Base-by-base conservation (phyloP, 2,329 filamentous ascomycete genomes). In the Lachnellula arida region DNA sequence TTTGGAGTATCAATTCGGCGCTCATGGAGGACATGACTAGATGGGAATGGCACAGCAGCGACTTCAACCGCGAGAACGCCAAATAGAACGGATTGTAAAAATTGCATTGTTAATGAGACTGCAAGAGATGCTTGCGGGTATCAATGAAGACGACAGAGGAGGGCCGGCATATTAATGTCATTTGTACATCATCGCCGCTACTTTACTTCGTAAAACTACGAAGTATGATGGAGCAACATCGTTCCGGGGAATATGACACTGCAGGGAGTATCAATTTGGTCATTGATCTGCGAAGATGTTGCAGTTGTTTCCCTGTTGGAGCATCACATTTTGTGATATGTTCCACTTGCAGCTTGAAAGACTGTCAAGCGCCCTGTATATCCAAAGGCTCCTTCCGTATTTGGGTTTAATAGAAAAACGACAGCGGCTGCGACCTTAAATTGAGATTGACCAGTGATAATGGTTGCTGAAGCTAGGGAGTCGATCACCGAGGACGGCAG, bases 1-100 rank as follows among this genome's bases (percentile, higher is more conserved):
- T 54, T 51, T 2, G 63, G 51, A 11, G 46, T 40, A 34, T 53
- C 46, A 19, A 56, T 55, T 25, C 62, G 60, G 25, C 52, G 57
- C 47, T 67, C 65, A 42, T 67, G 65, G 6, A 65, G 49, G 34
- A 62, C 56, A 58, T 65, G 58, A 4, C 35, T 48, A 5, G 43
- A 40, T 23, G 56, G 53, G 32, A 56, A 51, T 14, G 64, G 60
- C 32, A 51, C 50, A 7, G 56, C 62, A 28, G 39, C 46, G 47
- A 49, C 57, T 28, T 53, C 51, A 22, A 51, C 50, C 53, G 51
- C 58, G 28, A 61, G 44, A 39, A 46, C 50, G 52, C 52, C 25
- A n/a, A 61, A 8, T n/a, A 60, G n/a, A 40, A 50, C 42, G 9
- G 57, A 49, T n/a, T 44, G 35, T 14, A 55, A 54, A 53, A 64